Conservation (phyloP, 176 grass and related monocot species). For the Themeda triandra region DNA sequence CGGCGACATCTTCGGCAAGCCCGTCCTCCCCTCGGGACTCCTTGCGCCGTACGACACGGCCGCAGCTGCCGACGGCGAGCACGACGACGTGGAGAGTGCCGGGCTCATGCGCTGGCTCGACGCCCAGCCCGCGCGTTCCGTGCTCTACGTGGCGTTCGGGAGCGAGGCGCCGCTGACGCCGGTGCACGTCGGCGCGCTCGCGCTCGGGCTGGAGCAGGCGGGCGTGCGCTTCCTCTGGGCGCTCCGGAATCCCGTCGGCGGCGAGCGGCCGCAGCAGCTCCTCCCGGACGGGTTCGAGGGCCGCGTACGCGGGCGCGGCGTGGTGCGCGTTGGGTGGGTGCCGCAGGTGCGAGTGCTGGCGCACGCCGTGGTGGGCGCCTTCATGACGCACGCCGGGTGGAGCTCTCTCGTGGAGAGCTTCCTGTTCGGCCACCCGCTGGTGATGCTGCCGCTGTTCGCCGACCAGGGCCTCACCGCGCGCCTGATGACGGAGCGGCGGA, state of each 20-base stretch:
- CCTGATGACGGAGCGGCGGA: background rate
- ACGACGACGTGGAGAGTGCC: background rate
- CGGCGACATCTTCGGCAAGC: conserved; percentile 13
- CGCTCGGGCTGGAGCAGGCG: background rate
- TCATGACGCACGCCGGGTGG: conserved; percentile 47
- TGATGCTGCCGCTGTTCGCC: conserved; percentile 30
- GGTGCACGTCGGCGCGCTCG: background rate
- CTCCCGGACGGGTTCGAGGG: conserved; percentile 23
- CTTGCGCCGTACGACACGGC: background rate
- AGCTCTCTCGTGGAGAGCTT: conserved; percentile 41
- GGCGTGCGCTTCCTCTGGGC: background rate
- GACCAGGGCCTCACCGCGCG: conserved; percentile 35
- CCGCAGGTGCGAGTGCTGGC: conserved; percentile 38
- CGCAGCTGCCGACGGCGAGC: background rate
- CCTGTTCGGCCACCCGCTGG: conserved; percentile 33
- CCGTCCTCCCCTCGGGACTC: conserved; percentile 31
- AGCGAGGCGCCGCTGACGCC: background rate
- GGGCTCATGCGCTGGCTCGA: background rate
- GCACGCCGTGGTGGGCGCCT: conserved; percentile 29
- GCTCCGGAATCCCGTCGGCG: background rate
- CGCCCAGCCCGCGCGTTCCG: background rate
- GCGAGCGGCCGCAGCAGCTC: background rate
- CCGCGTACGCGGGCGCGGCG: background rate
- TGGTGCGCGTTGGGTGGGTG: conserved; percentile 28
- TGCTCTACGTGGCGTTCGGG: background rate